Percentiles rank a stretch among this genome's conserved stretches.
Conservation (phyloP, 208 protist genomes). For the Lotmaria passim region DNA sequence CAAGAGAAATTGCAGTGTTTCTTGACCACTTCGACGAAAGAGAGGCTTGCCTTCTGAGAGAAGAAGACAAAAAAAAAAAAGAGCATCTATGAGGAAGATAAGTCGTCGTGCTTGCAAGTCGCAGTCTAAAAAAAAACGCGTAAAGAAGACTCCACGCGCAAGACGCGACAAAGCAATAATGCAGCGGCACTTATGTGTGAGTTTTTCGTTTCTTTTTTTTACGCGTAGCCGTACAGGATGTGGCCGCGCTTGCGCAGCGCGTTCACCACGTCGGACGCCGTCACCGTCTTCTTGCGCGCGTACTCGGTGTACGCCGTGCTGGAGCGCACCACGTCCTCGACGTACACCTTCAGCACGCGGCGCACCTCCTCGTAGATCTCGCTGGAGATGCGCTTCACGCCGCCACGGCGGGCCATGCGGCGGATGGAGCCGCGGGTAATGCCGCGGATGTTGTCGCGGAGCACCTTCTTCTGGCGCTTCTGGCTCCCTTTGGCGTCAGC, state of each 20-base stretch:
- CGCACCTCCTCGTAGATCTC: conserved; percentile 76
- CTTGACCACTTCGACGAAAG: no score
- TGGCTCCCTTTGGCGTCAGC: conserved; percentile 70
- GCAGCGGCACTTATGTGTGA: no score
- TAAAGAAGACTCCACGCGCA: background rate
- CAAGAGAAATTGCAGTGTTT: no score
- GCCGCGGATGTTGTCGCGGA: conserved; percentile 88
- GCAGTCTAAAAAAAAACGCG: background rate
- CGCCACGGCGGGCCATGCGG: conserved; percentile 91
- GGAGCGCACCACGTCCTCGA: conserved; percentile 84
- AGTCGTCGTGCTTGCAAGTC: background rate
- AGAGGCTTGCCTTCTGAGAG: no score
- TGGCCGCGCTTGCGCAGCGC: conserved; percentile 88
- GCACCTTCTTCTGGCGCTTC: conserved; percentile 88
- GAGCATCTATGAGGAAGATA: conserved; percentile 22
- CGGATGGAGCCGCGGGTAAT: conserved; percentile 89
- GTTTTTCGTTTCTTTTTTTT: no score
- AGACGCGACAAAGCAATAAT: background rate
- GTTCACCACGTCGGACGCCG: no score
- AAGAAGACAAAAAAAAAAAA: conserved; percentile 4
- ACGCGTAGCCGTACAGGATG: conserved; percentile 91
- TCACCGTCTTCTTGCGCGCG: no score
- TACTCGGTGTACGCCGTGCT: conserved; percentile 86
- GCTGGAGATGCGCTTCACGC: conserved; percentile 90
- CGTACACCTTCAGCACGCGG: conserved; percentile 82